Conservation (phyloP, 2,329 filamentous ascomycete species). For the Fusarium sp. region DNA sequence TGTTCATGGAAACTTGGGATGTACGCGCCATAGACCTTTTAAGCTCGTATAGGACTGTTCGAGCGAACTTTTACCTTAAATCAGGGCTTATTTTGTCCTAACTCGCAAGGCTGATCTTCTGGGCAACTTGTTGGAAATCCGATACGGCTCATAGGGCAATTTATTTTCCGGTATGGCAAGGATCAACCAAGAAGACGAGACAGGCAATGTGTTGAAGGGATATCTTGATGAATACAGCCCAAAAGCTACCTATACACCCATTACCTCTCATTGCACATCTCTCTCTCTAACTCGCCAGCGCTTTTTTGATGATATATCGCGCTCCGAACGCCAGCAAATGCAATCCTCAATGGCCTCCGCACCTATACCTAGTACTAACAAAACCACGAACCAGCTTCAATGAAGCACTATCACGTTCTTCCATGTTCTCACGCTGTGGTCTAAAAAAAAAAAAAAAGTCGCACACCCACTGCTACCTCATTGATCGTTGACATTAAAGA, state of each 20-base stretch:
- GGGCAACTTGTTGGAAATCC: conserved; percentile 39
- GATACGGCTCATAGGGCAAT: conserved; percentile 43
- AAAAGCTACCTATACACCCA: conserved; percentile 23
- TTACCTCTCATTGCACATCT: conserved; percentile 20
- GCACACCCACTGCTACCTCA: background rate
- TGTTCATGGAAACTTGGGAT: background rate
- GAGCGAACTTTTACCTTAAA: background rate
- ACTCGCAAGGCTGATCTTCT: conserved; percentile 8
- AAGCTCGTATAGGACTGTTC: background rate
- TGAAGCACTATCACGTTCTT: conserved; percentile 13
- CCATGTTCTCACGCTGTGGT: background rate
- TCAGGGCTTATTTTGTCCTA: background rate
- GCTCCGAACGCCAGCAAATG: conserved; percentile 41
- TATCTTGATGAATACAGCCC: conserved; percentile 32
- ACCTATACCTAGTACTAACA: conserved; percentile 24
- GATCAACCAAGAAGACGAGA: too few relatives aligned
- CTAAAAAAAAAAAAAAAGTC: conserved; percentile 7
- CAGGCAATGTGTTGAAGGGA: background rate
- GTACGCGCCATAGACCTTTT: background rate
- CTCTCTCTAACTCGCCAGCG: conserved; percentile 7
- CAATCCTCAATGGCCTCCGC: conserved; percentile 14
- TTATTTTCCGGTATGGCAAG: conserved; percentile 15
- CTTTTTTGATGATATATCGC: conserved; percentile 9
- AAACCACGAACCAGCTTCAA: conserved; percentile 14
- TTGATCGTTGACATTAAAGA: background rate